phyloP scores from a whole-genome alignment of 2,329 filamentous ascomycete species.

The Fusarium subtropicale region DNA sequence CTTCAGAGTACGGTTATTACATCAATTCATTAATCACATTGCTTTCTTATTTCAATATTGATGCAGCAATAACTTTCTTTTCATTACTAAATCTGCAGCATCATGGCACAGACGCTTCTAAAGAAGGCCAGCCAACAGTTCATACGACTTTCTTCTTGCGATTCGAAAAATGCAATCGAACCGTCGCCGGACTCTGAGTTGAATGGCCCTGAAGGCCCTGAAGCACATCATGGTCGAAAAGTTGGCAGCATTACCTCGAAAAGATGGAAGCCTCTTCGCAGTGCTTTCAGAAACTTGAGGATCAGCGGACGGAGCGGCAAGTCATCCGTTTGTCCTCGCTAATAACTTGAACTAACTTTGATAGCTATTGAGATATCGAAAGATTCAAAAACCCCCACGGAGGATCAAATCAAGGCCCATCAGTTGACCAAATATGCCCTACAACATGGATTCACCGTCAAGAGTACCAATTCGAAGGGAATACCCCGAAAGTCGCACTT shows the following conservation, averaged over 20 bases:
- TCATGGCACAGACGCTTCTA: constrained; percentile 47
- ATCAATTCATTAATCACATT: constrained; percentile 6
- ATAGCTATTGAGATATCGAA: constrained; percentile 45
- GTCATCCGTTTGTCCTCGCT: neutral
- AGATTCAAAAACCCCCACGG: constrained; percentile 3
- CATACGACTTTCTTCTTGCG: constrained; percentile 35
- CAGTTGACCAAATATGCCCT: neutral
- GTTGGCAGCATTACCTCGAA: constrained; percentile 47
- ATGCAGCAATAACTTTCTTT: constrained; percentile 15
- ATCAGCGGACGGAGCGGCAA: constrained; percentile 47
- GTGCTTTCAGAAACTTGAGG: constrained; percentile 51
- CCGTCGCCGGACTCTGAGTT: constrained; percentile 12
- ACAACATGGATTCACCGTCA: constrained; percentile 27
- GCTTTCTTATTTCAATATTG: constrained; percentile 17
- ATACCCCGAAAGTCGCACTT: constrained; percentile 46
- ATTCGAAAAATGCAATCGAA: constrained; percentile 24
- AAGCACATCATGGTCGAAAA: constrained; percentile 34
- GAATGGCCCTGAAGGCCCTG: constrained; percentile 14
- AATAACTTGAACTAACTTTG: neutral
- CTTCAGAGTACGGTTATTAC: neutral
- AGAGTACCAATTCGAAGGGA: constrained; percentile 39
- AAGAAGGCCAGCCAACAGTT: constrained; percentile 45
- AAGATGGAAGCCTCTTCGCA: constrained; percentile 53
- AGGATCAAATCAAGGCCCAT: constrained; percentile 11
- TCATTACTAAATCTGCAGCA: constrained; percentile 32